Evolutionary conservation across 768 basidiomycete genomes (phyloP), one percentile per base, ranked within the genome.

Genomic region (Clavulina sp.): DNA sequence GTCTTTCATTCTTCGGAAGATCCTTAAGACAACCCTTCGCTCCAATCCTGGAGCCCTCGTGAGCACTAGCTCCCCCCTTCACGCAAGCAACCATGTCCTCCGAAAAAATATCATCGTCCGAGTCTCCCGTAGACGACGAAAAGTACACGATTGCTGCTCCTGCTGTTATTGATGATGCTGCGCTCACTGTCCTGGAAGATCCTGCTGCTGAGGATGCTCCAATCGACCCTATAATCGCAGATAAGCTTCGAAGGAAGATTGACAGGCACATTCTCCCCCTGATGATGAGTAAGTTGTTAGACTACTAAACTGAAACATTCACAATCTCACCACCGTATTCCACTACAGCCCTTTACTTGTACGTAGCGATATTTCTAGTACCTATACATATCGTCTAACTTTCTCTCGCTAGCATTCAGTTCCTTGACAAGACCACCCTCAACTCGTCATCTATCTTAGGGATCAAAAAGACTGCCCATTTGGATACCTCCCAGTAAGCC

Each of bases 371-470:
- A n/a, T n/a, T n/a, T n/a, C n/a, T n/a, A n/a, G n/a, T n/a, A n/a
- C n/a, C n/a, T n/a, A n/a, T n/a, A n/a, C n/a, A n/a, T n/a, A n/a
- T n/a, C n/a, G n/a, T n/a, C n/a, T n/a, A n/a, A 6, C 4, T 16
- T 16, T 23, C 21, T 48, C 4, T n/a, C 28, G 38, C 7, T n/a
- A 4, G 9, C 9, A 16, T 19, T 13, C 48, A 28, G 4, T 52
- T 26, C 24, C 9, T 46, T 13, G 18, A 9, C 50, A 46, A 30
- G 64, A 78, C 76, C 0, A 84, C 81, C 0, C 66, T 83, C 2
- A 80, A 79, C 1, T 75, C 70, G 53, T 60, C 79, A 0, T 75
- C 81, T 1, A 81, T 84, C 55, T 69, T 84, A 41, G 82, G 82
- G 1, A 83, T 84, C 58, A 65, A 67, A 81, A 32, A 49, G 18